Evolutionary conservation across 1,139 yeast species (phyloP).

Genomic region (Wickerhamiella infanticola): DNA sequence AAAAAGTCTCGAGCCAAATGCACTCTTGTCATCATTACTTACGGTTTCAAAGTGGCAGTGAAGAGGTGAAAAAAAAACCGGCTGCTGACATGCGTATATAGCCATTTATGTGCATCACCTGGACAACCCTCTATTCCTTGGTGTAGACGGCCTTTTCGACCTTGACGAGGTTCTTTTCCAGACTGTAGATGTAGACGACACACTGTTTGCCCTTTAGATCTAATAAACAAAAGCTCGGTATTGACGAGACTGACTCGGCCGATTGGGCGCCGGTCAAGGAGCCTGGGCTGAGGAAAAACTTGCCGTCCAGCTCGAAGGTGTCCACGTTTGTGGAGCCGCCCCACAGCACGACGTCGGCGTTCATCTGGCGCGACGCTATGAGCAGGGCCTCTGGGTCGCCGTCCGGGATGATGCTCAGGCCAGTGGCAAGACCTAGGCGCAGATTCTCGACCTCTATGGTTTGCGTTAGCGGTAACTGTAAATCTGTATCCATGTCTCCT

Average conservation of each 20-base stretch:
- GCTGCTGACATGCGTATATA: neutral
- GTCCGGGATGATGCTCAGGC: slow-evolving; percentile 70
- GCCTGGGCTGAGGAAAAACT: slow-evolving; percentile 88
- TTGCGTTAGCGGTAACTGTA: slow-evolving; percentile 42
- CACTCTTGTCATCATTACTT: slow-evolving; percentile 69
- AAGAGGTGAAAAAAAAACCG: neutral
- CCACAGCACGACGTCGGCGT: slow-evolving; percentile 85
- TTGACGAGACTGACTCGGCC: slow-evolving; percentile 30
- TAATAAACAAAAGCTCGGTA: slow-evolving; percentile 81
- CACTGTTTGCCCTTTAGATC: slow-evolving; percentile 70
- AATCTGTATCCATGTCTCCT: slow-evolving; percentile 51
- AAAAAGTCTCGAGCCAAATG: slow-evolving; percentile 89
- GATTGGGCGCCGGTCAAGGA: slow-evolving; percentile 86
- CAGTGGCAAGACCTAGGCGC: slow-evolving; percentile 72
- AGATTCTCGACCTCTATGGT: slow-evolving; percentile 56
- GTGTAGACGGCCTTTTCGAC: slow-evolving; percentile 80
- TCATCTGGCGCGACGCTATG: slow-evolving; percentile 75
- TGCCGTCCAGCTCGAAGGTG: slow-evolving; percentile 83
- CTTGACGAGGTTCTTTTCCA: slow-evolving; percentile 67
- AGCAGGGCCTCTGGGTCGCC: slow-evolving; percentile 75
- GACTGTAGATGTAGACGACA: slow-evolving; percentile 72
- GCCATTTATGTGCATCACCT: neutral
- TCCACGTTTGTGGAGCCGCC: slow-evolving; percentile 94
- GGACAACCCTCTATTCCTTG: slow-evolving; percentile 2
- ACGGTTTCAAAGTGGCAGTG: slow-evolving; percentile 7